Evolutionary conservation across 2,329 filamentous ascomycete genomes (phyloP), one percentile per base, ranked within the genome.

Genomic region (Sordariomycetes sp.): DNA sequence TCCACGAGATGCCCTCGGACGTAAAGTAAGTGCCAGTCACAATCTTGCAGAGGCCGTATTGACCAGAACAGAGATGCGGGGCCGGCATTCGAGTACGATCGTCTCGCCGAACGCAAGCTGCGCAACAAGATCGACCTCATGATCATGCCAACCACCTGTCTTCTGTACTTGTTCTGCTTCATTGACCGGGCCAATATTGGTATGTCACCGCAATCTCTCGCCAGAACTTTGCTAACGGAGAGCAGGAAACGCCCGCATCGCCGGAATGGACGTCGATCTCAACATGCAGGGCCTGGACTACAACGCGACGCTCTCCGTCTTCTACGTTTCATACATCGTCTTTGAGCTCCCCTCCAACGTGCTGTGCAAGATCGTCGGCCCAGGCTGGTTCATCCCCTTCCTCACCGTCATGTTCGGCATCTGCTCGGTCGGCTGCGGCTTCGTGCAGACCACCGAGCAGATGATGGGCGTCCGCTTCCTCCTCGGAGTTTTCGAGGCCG

Each of bases 231-330:
- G n/a, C n/a, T n/a, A n/a, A n/a, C n/a, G n/a, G n/a, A n/a, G n/a
- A n/a, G n/a, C n/a, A n/a, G 78, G 79, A 33, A 84, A 84, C 56
- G 80, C 79, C 11, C 66, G 73, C 5, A 61, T 84, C 3, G 82
- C 82, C 46, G 68, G 69, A 2, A 53, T 86, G 16, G 75, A 83
- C 46, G 53, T 70, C 35, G 79, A 83, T 41, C 62, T 85, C 8
- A 56, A 64, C 18, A 61, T 86, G 42, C 56, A 59, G 18, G 65
- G 72, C 6, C 66, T 68, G 31, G 78, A 86, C 49, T 88, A 82
- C 51, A 81, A 87, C 48, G 68, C 75, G 19, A 68, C 73, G 17
- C 73, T 82, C 3, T 79, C 74, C 8, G 72, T 82, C 43, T 62
- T 83, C 20, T 84, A 82, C 48, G 72, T 81, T 37, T 79, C 79